Base-by-base conservation (phyloP, 2,329 filamentous ascomycete species). In the Ampelomyces quisqualis region DNA sequence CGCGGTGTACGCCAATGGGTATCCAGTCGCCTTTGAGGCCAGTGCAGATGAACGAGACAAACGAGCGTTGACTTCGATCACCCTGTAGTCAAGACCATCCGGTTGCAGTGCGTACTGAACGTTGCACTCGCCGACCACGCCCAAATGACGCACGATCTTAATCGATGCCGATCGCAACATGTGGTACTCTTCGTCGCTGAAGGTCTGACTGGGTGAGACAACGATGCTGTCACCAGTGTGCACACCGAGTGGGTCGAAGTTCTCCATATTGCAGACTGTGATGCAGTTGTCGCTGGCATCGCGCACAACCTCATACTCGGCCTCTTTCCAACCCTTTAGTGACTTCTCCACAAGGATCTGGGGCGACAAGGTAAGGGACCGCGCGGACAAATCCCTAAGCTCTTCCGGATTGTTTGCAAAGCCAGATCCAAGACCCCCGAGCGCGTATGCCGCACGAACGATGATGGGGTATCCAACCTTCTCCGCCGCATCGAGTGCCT, bases 141-240 rank as follows among this genome's bases (percentile, higher is more conserved):
- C 91, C 53, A 98, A 79, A 71, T 98, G 93, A 51, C 93, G 86
- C 60, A 98, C 88, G 63, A 98, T 96, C 79, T 97, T 97, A 77
- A 97, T 96, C 32, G 93, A 89, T 49, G 93, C 90, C 28, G 90
- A 89, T 62, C 93, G 89, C 58, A 98, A 88, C 93, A 98, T 97
- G 77, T 98, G 90, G 70, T 97, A 98, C 72, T 98, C 93, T 76
- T 97, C 93, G 60, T 98, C 93, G 64, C 88, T 95, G 63, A 98
- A 77, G 17, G 93, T 98, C 75, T 98, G 93, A 73, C 87, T 93
- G 34, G 93, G 93, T 27, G 93, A 93, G 46, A 97, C 91, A 50
- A 98, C 93, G 61, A 98, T 98, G 60, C 90, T 96, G 77, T 98
- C 93, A 74, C 93, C 93, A 32, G 93, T 98, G 73, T 98, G 93